Conservation (phyloP, 192 early-diverging fungal species). For the Rhizoclosmatium globosum region DNA sequence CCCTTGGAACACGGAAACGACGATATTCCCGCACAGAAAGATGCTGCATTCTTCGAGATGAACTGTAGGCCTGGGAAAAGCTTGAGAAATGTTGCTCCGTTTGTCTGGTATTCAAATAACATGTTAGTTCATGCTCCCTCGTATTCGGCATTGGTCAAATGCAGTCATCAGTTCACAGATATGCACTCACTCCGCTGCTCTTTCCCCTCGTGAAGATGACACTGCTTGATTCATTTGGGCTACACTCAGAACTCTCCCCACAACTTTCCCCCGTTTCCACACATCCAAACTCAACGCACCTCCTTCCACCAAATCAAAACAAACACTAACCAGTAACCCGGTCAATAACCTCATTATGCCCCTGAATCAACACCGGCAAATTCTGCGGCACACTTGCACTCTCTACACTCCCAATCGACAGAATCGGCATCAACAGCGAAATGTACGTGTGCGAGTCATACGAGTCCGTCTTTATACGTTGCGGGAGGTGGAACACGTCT, state of each 20-base stretch:
- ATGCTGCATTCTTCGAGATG: constrained; percentile 15
- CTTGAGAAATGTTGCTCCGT: too few relatives aligned
- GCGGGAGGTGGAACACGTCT: constrained; percentile 43
- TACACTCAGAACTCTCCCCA: too few relatives aligned
- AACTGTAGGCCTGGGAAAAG: neutral
- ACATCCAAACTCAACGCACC: too few relatives aligned
- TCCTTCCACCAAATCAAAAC: too few relatives aligned
- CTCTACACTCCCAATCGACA: neutral
- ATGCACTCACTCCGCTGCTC: neutral
- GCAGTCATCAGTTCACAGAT: neutral
- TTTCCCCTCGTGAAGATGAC: neutral
- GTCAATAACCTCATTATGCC: neutral
- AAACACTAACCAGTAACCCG: too few relatives aligned
- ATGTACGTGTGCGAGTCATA: constrained; percentile 1
- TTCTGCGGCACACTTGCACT: neutral
- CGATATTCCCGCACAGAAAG: neutral
- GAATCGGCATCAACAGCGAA: constrained; percentile 1
- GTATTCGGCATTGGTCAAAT: neutral
- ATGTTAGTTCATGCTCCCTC: too few relatives aligned
- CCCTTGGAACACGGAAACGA: constrained; percentile 7
- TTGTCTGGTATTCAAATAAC: too few relatives aligned
- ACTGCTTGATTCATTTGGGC: too few relatives aligned
- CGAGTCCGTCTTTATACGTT: constrained; percentile 40
- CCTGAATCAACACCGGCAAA: constrained; percentile 5
- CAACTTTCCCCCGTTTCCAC: too few relatives aligned